Percentiles rank a stretch among this genome's conserved stretches.
These are phyloP conservation scores for Mycena galopus DNA, from an alignment of 768 basidiomycete species.

Conservation along the genomic window DNA sequence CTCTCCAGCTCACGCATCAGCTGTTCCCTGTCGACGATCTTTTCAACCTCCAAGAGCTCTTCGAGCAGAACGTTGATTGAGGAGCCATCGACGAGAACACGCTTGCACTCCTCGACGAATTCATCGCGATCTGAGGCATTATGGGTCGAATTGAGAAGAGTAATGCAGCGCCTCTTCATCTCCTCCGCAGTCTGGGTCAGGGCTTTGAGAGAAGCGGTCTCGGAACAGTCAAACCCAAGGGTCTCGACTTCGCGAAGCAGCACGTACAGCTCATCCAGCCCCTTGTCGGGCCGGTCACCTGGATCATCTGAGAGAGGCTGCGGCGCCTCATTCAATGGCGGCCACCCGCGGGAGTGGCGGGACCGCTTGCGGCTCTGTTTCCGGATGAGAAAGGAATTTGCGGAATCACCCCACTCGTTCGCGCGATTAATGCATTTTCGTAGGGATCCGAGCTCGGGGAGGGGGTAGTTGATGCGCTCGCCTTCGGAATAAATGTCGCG, in stretches of 20 bases:
- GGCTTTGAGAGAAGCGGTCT: slow-evolving; percentile 69
- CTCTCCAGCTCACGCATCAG: slow-evolving; percentile 83
- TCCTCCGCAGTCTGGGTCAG: slow-evolving; percentile 77
- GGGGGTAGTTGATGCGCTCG: slow-evolving; percentile 83
- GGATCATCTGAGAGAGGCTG: slow-evolving; percentile 61
- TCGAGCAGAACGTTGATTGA: slow-evolving; percentile 88
- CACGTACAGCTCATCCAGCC: slow-evolving; percentile 76
- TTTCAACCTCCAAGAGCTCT: slow-evolving; percentile 82
- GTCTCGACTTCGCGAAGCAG: slow-evolving; percentile 79
- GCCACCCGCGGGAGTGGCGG: slow-evolving; percentile 70
- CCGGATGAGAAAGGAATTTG: slow-evolving; percentile 81
- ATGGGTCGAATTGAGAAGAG: slow-evolving; percentile 61
- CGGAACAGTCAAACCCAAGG: slow-evolving; percentile 88
- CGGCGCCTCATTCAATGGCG: slow-evolving; percentile 54
- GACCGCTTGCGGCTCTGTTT: slow-evolving; percentile 87
- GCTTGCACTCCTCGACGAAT: slow-evolving; percentile 79
- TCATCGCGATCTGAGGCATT: slow-evolving; percentile 61
- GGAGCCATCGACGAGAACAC: slow-evolving; percentile 75
- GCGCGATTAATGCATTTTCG: slow-evolving; percentile 85
- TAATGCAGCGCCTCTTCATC: slow-evolving; percentile 66
- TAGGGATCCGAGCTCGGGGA: slow-evolving; percentile 79
- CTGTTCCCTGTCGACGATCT: slow-evolving; percentile 84
- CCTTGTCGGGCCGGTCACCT: slow-evolving; percentile 77
- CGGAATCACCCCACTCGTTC: slow-evolving; percentile 90
- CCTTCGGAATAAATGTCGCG: slow-evolving; percentile 89